Base-by-base conservation (phyloP, 768 basidiomycete species). In the Hericium alpestre region DNA sequence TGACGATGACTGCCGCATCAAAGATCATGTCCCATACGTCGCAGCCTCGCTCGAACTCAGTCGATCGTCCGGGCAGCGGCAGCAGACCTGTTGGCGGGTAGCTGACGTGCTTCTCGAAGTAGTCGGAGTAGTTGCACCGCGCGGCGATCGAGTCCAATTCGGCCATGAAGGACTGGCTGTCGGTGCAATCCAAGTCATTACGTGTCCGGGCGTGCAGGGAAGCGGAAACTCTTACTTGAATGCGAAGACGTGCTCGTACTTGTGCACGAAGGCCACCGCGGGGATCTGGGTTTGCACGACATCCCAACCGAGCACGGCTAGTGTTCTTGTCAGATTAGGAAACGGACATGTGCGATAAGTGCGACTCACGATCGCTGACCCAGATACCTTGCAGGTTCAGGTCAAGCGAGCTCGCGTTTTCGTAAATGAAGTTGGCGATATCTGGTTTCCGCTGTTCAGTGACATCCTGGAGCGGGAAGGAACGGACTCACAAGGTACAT, bases 361-460 rank as follows among this genome's bases (percentile, higher is more conserved):
- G n/a, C 38, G 51, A 64, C 83, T 67, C 63, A 87, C 87, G 84
- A 70, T 89, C 86, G 25, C 76, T 73, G 23, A 87, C 79, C 83
- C 86, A 89, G 46, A 84, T 80, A 3, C 87, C 87, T 63, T 82
- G 80, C 23, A 89, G 73, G 32, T 76, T 70, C 18, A 90, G 73
- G 46, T 80, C 77, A 9, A 89, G 67, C 0, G 68, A 65, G 22
- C 51, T 56, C 37, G 83, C 78, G 48, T 87, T 72, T 38, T 78
- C 76, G 62, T 82, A 87, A 49, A 90, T 86, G 64, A 75, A 84
- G 69, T 88, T 81, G 1, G 88, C 87, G 56, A 87, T 83, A 64
- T 89, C 87, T 89, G 38, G 0, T 9, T 38, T 7, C 13, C 49
- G 15, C 10, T 13, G 11, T 11, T 49, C 16, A 41, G 7, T 3